Percentiles rank a stretch among this genome's conserved stretches.
Evolutionary conservation across 345 rosid genomes (phyloP).

Genomic region (Hibiscus mutabilis): DNA sequence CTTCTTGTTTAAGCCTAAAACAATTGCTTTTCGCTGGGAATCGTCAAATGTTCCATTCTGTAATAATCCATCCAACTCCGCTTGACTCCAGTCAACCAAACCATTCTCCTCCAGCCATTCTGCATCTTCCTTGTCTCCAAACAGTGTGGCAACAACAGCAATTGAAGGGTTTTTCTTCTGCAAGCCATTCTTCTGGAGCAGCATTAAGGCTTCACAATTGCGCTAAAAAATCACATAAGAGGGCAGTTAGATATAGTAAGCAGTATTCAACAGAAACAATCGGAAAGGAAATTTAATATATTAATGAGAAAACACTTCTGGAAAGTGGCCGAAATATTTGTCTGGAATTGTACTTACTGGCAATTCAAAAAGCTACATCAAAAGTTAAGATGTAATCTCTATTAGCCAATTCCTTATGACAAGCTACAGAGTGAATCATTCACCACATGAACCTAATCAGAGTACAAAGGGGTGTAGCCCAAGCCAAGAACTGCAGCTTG

Average conservation of each 20-base stretch:
- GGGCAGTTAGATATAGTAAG: conserved; percentile 7
- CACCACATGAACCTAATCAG: neutral
- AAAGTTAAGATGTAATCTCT: neutral
- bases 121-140: conserved; percentile 79
- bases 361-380: neutral
- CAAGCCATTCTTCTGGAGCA: conserved; percentile 86
- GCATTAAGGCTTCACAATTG: conserved; percentile 94
- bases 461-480: neutral
- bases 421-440: neutral
- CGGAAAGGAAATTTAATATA: neutral
- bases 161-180: conserved; percentile 75
- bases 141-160: conserved; percentile 73
- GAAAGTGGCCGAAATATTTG: neutral
- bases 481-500: neutral
- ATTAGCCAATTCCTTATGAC: neutral
- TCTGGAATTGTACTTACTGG: neutral
- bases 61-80: conserved; percentile 45
- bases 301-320: neutral
- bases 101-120: conserved; percentile 57
- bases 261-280: neutral
- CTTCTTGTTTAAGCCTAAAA: conserved; percentile 77
- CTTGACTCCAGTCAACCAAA: conserved; percentile 54
- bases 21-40: conserved; percentile 62
- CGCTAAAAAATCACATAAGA: conserved; percentile 48
- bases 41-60: conserved; percentile 41